Evolutionary conservation across 495 filamentous ascomycete species (phyloP).

Genomic region (Cryomyces minteri): DNA sequence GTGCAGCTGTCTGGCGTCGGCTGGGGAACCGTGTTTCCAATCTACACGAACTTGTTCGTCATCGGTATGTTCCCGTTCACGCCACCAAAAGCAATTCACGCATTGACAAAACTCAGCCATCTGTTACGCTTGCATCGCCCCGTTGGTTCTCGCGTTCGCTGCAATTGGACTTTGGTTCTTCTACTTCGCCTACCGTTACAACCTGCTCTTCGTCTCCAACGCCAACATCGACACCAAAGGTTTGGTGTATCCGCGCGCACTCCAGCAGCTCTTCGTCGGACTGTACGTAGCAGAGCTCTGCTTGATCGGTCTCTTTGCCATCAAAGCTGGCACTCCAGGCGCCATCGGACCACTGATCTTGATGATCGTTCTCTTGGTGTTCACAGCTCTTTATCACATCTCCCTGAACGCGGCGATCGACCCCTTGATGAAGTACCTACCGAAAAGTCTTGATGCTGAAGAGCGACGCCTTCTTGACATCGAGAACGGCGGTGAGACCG

Average conservation of each 20-base stretch:
- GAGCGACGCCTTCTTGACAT: conserved; percentile 43
- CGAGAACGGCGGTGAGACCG: conserved; percentile 22
- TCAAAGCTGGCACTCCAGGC: conserved; percentile 27
- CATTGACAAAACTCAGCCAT: conserved; percentile 31
- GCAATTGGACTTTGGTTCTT: conserved; percentile 70
- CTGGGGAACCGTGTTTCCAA: conserved; percentile 85
- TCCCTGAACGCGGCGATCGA: conserved; percentile 61
- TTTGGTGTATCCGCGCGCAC: conserved; percentile 65
- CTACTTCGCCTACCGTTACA: conserved; percentile 90
- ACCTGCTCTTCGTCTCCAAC: conserved; percentile 82
- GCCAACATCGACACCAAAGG: conserved; percentile 79
- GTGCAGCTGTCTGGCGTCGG: conserved; percentile 40
- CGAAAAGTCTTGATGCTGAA: conserved; percentile 40
- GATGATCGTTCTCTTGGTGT: conserved; percentile 66
- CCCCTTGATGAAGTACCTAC: conserved; percentile 68
- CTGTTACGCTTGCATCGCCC: conserved; percentile 79
- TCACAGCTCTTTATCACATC: conserved; percentile 67
- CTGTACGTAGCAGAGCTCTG: conserved; percentile 73
- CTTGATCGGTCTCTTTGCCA: conserved; percentile 78
- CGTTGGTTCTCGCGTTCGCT: conserved; percentile 74
- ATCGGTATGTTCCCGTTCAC: conserved; percentile 30
- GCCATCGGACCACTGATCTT: conserved; percentile 64
- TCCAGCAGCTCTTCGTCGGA: conserved; percentile 82
- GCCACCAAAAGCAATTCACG: conserved; percentile 1
- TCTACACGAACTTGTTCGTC: conserved; percentile 68